Evolutionary conservation across 2,329 filamentous ascomycete genomes (phyloP).

Genomic region (Bimuria novae-zelandiae): DNA sequence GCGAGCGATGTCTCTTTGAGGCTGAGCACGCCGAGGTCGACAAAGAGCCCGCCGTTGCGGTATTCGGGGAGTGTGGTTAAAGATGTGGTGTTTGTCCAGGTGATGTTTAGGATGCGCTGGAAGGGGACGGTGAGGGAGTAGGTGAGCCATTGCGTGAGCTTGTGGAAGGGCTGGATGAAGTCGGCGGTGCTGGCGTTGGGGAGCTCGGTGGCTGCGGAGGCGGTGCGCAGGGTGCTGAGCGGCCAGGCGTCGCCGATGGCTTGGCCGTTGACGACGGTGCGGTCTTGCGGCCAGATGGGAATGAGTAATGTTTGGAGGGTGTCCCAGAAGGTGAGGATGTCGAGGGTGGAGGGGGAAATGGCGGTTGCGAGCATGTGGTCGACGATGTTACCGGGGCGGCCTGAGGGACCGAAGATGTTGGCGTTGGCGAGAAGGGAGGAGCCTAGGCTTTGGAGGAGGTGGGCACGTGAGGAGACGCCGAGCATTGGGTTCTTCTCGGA

Average conservation of each 20-base stretch:
- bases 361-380: conserved; percentile 24
- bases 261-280: conserved; percentile 81
- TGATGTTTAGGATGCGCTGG: conserved; percentile 75
- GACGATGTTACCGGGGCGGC: conserved; percentile 87
- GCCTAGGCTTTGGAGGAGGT: conserved; percentile 74
- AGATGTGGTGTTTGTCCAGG: conserved; percentile 79
- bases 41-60: conserved; percentile 85
- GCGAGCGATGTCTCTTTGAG: conserved; percentile 70
- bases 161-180: conserved; percentile 90
- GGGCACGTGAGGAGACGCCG: conserved; percentile 80
- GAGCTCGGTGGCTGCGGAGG: conserved; percentile 52
- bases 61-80: conserved; percentile 91
- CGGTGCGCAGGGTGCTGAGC: conserved; percentile 73
- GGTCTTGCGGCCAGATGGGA: conserved; percentile 83
- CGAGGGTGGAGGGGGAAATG: conserved; percentile 22
- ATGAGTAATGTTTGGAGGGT: conserved; percentile 83
- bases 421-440: conserved; percentile 71
- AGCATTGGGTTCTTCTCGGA: conserved; percentile 72
- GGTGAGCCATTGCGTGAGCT: conserved; percentile 86
- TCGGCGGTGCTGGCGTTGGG: conserved; percentile 44
- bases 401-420: conserved; percentile 79
- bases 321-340: conserved; percentile 90
- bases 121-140: conserved; percentile 94
- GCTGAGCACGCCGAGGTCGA: conserved; percentile 78
- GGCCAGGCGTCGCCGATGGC: conserved; percentile 92